Conservation (phyloP, 164 flowering plant genomes). For the Nymphaea thermarum region DNA sequence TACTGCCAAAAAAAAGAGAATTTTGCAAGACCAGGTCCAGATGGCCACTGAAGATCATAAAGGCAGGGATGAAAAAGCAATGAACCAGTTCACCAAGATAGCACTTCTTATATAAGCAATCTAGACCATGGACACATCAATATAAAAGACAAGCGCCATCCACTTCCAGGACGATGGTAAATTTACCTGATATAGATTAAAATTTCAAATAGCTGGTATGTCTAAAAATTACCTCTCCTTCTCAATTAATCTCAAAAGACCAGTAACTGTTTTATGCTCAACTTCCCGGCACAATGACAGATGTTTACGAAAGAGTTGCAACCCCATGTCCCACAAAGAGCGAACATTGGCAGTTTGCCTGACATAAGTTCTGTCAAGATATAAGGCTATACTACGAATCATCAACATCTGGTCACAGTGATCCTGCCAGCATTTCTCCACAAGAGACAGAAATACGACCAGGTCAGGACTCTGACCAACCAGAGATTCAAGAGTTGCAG, state of each 20-base stretch:
- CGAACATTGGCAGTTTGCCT: conserved; percentile 74
- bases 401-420: conserved; percentile 93
- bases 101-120: too few relatives aligned
- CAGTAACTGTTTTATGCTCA: conserved; percentile 95
- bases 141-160: too few relatives aligned
- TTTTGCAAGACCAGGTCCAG: too few relatives aligned
- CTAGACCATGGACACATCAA: too few relatives aligned
- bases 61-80: too few relatives aligned
- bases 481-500: conserved; percentile 54
- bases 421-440: conserved; percentile 97
- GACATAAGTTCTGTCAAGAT: conserved; percentile 91
- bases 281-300: conserved; percentile 78
- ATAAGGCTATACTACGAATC: conserved; percentile 96
- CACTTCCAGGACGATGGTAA: too few relatives aligned
- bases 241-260: conserved; percentile 88
- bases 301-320: conserved; percentile 90
- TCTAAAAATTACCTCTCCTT: conserved; percentile 61
- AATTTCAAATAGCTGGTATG: too few relatives aligned
- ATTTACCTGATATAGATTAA: too few relatives aligned
- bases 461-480: conserved; percentile 96
- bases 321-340: conserved; percentile 99
- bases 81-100: too few relatives aligned
- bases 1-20: too few relatives aligned
- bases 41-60: too few relatives aligned
- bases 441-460: conserved; percentile 80